These are phyloP conservation scores for Golovinomyces cichoracearum DNA, from an alignment of 2,329 filamentous ascomycete genomes.

Conservation along the genomic window DNA sequence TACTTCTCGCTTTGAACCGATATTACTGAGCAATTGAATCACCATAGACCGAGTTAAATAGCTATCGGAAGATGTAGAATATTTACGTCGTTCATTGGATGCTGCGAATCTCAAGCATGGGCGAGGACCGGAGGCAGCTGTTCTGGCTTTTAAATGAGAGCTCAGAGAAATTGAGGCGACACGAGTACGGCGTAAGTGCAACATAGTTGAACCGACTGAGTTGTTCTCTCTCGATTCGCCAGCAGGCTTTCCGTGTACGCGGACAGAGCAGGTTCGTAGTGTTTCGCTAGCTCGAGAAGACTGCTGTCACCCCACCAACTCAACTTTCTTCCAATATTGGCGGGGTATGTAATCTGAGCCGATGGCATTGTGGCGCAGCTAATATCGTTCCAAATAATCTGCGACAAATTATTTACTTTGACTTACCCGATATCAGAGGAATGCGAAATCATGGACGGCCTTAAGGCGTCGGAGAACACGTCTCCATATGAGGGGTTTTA, in stretches of 20 bases:
- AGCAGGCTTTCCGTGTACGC: neutral
- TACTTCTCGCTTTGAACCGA: conserved; percentile 84
- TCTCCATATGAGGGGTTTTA: too few relatives aligned
- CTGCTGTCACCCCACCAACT: neutral
- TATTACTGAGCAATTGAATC: conserved; percentile 76
- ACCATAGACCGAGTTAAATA: conserved; percentile 46
- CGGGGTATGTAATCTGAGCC: too few relatives aligned
- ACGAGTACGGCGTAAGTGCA: neutral
- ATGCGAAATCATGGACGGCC: too few relatives aligned
- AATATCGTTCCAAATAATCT: too few relatives aligned
- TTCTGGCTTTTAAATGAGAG: neutral
- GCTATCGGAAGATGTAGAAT: conserved; percentile 12
- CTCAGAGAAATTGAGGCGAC: neutral
- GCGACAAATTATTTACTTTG: too few relatives aligned
- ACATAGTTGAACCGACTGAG: neutral
- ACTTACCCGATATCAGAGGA: too few relatives aligned
- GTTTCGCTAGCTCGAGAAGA: neutral
- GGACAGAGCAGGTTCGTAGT: too few relatives aligned
- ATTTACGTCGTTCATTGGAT: conserved; percentile 7
- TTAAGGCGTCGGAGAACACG: too few relatives aligned
- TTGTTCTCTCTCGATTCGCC: neutral
- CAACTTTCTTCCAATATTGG: neutral
- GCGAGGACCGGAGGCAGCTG: neutral
- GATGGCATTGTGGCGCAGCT: too few relatives aligned
- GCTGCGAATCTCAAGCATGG: neutral